phyloP scores from a whole-genome alignment of 2,329 filamentous ascomycete genomes.

The Corniculantispora saksenae region DNA sequence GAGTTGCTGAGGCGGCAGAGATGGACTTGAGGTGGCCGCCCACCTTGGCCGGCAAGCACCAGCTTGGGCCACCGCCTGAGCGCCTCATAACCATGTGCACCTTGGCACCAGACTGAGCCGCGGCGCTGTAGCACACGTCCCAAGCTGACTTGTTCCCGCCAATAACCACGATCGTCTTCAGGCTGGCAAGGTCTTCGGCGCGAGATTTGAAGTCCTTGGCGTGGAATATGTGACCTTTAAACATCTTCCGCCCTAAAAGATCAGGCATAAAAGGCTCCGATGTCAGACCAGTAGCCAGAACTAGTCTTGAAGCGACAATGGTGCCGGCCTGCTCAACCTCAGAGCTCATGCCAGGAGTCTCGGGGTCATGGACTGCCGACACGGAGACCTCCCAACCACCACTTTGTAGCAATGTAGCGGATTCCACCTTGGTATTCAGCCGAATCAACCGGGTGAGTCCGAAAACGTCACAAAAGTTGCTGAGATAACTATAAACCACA shows the following conservation, averaged over 20 bases:
- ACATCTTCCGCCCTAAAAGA: constrained; percentile 38
- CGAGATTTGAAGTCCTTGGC: constrained; percentile 42
- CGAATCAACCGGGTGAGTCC: constrained; percentile 49
- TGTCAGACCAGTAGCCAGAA: constrained; percentile 53
- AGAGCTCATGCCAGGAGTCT: constrained; percentile 23
- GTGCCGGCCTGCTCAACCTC: constrained; percentile 19
- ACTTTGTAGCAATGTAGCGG: too few relatives aligned
- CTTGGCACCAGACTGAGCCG: constrained; percentile 46
- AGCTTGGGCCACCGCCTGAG: constrained; percentile 54
- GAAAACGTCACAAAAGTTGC: constrained; percentile 44
- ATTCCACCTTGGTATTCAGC: constrained; percentile 52
- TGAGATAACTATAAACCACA: constrained; percentile 39
- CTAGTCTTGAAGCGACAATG: constrained; percentile 40
- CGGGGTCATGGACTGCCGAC: constrained; percentile 39
- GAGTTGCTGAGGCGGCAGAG: constrained; percentile 54
- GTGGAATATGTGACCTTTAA: constrained; percentile 45
- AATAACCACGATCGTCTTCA: constrained; percentile 46
- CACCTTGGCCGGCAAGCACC: constrained; percentile 56
- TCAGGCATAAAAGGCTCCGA: constrained; percentile 44
- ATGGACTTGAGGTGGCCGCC: constrained; percentile 62
- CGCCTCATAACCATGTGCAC: constrained; percentile 55
- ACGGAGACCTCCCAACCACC: too few relatives aligned
- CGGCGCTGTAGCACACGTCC: constrained; percentile 58
- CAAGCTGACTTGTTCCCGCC: constrained; percentile 60
- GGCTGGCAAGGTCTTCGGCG: constrained; percentile 32